Evolutionary conservation across 208 protist genomes (phyloP).

Genomic region (Phytomonas sp.): DNA sequence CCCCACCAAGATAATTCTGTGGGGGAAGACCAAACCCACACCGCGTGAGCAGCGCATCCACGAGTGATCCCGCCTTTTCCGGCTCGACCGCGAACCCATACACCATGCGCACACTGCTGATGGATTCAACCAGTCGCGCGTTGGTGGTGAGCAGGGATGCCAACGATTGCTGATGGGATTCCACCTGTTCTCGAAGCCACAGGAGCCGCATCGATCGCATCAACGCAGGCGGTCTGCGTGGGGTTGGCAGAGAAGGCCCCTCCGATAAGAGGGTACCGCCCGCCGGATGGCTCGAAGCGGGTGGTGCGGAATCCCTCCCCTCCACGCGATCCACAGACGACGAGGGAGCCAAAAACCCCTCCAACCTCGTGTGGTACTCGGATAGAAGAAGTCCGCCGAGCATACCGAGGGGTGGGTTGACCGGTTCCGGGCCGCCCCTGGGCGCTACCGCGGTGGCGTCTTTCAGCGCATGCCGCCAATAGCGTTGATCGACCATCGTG

Average conservation of each 20-base stretch:
- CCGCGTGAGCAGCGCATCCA: constrained; percentile 9
- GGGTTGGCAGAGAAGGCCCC: background rate
- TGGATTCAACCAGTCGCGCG: constrained; percentile 32
- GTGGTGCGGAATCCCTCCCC: background rate
- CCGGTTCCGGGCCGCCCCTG: background rate
- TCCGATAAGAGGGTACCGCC: background rate
- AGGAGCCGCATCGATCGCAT: constrained; percentile 16
- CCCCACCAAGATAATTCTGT: background rate
- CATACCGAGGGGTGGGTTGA: background rate
- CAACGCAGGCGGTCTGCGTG: constrained; percentile 5
- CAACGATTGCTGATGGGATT: constrained; percentile 27
- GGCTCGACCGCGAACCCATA: constrained; percentile 7
- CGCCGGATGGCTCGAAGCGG: background rate
- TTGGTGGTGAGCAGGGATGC: constrained; percentile 42
- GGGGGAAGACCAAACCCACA: constrained; percentile 3
- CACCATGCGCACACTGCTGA: constrained; percentile 18
- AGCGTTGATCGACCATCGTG: background rate
- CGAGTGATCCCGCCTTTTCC: constrained; percentile 12
- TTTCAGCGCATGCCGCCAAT: background rate
- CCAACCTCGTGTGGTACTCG: background rate
- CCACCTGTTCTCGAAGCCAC: constrained; percentile 17
- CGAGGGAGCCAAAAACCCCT: background rate
- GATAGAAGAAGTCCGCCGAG: background rate
- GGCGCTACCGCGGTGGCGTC: background rate
- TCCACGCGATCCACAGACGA: background rate